Base-by-base conservation (phyloP, 495 filamentous ascomycete species). In the Podospora appendiculata region DNA sequence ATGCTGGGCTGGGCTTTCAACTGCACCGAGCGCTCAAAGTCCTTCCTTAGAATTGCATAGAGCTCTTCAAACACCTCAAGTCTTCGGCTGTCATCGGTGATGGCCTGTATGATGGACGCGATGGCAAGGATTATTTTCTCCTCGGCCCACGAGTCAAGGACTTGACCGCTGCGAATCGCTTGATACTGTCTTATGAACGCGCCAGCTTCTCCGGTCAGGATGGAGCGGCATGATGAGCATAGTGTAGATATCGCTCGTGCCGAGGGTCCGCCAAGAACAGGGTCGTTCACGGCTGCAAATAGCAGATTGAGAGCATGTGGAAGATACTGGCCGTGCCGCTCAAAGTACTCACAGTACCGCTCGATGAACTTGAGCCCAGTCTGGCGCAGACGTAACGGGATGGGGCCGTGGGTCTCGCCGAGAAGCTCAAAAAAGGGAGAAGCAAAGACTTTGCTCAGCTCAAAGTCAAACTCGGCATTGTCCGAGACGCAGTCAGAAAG, bases 81-180 rank as follows among this genome's bases (percentile, higher is more conserved):
- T 62, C 87, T 87, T 39, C 79, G 67, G 39, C 76, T 69, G 48
- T 93, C 84, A 0, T 77, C 70, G 7, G 78, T 73, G 32, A 93
- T 67, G 35, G 86, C 88, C 59, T 96, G 89, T 36, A 95, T 81
- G 50, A 97, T 88, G 12, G 84, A 82, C 8, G 90, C 82, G 49
- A 96, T 92, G 8, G 84, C 89, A 52, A 88, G 87, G 11, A 95
- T 67, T 3, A 97, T 81, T 42, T 79, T 80, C 57, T 93, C 88
- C 71, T 95, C 92, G 0, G 84, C 86, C 25, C 80, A 69, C 12
- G 77, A 75, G 32, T 90, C 88, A 8, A 86, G 75, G 19, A 76
- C 73, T 47, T 78, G 80, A 32, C 66, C 67, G 36, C 77, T 70
- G 56, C 92, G 86, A 14, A 74, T 61, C 8, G 78, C 66, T 51